Evolutionary conservation across 305 asterid species (phyloP).

Genomic region (Lippia alba): DNA sequence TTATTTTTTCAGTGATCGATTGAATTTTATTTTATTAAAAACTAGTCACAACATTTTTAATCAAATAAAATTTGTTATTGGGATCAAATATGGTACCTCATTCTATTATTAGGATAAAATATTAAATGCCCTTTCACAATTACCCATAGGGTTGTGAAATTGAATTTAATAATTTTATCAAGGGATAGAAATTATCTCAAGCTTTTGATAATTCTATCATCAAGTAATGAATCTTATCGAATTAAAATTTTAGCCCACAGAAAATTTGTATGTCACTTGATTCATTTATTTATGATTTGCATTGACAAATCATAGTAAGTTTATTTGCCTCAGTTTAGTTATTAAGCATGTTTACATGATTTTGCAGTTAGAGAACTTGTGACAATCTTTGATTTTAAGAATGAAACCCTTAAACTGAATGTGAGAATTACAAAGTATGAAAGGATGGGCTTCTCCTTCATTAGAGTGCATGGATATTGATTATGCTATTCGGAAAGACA

Average conservation of each 20-base stretch:
- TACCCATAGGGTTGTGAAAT: background rate
- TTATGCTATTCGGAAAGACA: no score
- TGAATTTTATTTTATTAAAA: no score
- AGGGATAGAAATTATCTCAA: background rate
- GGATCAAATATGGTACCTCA: background rate
- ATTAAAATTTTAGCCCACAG: slow-evolving; percentile 1
- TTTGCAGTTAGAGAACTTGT: background rate
- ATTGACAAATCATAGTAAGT: background rate
- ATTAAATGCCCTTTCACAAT: background rate
- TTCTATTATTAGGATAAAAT: background rate
- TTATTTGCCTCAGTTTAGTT: background rate
- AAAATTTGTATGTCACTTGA: background rate
- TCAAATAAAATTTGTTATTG: background rate
- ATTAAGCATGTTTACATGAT: background rate
- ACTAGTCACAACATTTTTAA: no score
- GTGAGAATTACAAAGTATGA: no score
- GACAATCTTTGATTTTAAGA: background rate
- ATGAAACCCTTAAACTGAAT: background rate
- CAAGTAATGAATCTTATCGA: background rate
- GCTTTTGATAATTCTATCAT: no score
- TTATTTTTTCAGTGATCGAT: no score
- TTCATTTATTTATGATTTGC: background rate
- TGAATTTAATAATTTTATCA: background rate
- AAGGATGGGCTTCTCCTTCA: no score
- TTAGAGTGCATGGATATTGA: no score